Base-by-base conservation (phyloP, 768 basidiomycete genomes). In the Epithele typhae region DNA sequence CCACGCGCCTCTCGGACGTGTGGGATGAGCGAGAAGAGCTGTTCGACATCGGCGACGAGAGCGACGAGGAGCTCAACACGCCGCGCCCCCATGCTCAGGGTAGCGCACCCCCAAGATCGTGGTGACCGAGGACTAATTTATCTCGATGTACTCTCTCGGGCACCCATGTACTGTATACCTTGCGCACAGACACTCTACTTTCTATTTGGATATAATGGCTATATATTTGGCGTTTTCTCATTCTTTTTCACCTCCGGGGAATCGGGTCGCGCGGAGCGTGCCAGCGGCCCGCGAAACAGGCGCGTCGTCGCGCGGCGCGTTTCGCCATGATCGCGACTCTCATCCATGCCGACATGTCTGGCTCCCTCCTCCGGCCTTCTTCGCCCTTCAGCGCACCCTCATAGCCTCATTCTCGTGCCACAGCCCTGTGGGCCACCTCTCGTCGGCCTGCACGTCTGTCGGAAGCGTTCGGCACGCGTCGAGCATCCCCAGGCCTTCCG, bases 21-120 rank as follows among this genome's bases (percentile, higher is more conserved):
- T 90, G 87, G 87, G 83, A 89, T 51, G 84, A 85, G 54, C 75
- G 80, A 22, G 87, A 91, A 64, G 85, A 88, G 45, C 51, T 85
- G 25, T 87, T 90, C 61, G 80, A 72, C 35, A 70, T 87, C 42
- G 86, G 81, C 4, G 77, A 74, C 9, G 78, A 80, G 49, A 80
- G 79, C 55, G 81, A 82, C 40, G 70, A 75, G 17, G 82, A 86
- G 34, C 61, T 52, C 25, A 51, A 52, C 35, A 36, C 35, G 15
- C 35, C 35, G 15, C 35, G 18, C 27, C 34, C 25, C 38, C 45
- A 17, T 22, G 44, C 40, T 19, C 25, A 41, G 12, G 42, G 43
- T 15, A 43, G 52, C 11, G 49, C 52, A n/a, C 34, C 53, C 3
- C 52, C 55, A 52, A 58, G 49, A 59, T 61, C 27, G 47, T 58